phyloP scores from a whole-genome alignment of 768 basidiomycete genomes.

The Daedaleopsis nitida region DNA sequence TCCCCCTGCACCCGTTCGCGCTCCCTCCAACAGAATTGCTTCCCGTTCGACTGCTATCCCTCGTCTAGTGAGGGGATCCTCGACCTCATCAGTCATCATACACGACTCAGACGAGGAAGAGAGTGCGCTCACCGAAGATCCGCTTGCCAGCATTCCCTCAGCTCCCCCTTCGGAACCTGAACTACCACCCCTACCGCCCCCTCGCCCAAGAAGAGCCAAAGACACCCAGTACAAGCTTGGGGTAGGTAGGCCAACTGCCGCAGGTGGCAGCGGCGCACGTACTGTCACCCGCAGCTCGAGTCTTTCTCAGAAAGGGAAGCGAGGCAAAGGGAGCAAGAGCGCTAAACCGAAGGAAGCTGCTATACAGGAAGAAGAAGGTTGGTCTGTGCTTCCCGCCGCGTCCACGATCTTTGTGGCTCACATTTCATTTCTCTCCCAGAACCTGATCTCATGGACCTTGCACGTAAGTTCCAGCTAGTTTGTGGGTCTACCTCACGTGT shows the following conservation, averaged over 20 bases:
- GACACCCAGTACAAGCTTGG: slow-evolving; percentile 71
- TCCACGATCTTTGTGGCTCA: neutral
- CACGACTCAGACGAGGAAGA: slow-evolving; percentile 50
- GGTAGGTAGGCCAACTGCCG: slow-evolving; percentile 66
- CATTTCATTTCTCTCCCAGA: slow-evolving; percentile 1
- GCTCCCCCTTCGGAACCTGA: slow-evolving; percentile 15
- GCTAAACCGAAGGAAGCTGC: slow-evolving; percentile 55
- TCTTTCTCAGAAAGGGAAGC: slow-evolving; percentile 45
- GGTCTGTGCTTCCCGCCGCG: neutral
- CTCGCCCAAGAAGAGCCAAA: slow-evolving; percentile 69
- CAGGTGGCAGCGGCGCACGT: slow-evolving; percentile 69
- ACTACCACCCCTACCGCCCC: slow-evolving; percentile 24
- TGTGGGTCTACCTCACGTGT: neutral
- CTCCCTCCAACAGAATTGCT: slow-evolving; percentile 36
- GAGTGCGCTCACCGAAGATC: slow-evolving; percentile 30
- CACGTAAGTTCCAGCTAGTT: neutral
- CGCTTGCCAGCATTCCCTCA: slow-evolving; percentile 1
- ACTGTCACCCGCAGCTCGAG: slow-evolving; percentile 61
- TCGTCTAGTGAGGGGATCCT: slow-evolving; percentile 30
- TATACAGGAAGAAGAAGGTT: slow-evolving; percentile 49
- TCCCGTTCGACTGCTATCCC: slow-evolving; percentile 27
- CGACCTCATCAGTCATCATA: slow-evolving; percentile 38
- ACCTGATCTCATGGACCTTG: slow-evolving; percentile 4
- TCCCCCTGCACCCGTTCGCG: slow-evolving; percentile 29
- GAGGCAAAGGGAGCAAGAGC: slow-evolving; percentile 51